phyloP scores from a whole-genome alignment of 805 yeast genomes.

The Hermanozyma aechmeae region DNA sequence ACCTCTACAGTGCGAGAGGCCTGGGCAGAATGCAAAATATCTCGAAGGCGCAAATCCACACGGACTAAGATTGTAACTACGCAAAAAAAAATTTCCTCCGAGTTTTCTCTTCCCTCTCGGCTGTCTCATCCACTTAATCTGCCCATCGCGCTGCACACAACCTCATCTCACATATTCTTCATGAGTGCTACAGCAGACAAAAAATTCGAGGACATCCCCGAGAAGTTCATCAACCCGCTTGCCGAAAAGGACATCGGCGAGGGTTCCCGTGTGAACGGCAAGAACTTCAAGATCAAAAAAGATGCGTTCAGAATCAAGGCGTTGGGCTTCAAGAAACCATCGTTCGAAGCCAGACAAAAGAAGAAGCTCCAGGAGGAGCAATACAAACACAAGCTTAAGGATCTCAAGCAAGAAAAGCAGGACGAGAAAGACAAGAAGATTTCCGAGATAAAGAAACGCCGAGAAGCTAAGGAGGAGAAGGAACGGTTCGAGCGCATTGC shows the following conservation, averaged over 20 bases:
- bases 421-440: slow-evolving; percentile 44
- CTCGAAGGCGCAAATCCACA: too few relatives aligned
- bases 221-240: slow-evolving; percentile 25
- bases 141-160: too few relatives aligned
- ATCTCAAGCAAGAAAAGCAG: slow-evolving; percentile 71
- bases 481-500: slow-evolving; percentile 82
- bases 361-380: slow-evolving; percentile 58
- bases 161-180: neutral
- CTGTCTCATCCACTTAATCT: too few relatives aligned
- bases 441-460: slow-evolving; percentile 57
- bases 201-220: slow-evolving; percentile 23
- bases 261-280: slow-evolving; percentile 53
- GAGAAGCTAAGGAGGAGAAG: slow-evolving; percentile 75
- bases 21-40: too few relatives aligned
- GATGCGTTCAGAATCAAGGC: slow-evolving; percentile 59
- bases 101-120: too few relatives aligned
- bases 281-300: slow-evolving; percentile 63
- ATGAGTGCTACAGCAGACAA: slow-evolving; percentile 24
- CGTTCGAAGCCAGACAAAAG: slow-evolving; percentile 62
- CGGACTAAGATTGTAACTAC: too few relatives aligned
- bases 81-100: too few relatives aligned
- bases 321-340: slow-evolving; percentile 42
- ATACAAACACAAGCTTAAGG: slow-evolving; percentile 59
- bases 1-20: too few relatives aligned
- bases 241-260: slow-evolving; percentile 27